Evolutionary conservation across 2,329 filamentous ascomycete species (phyloP).

Genomic region (Phialemoniopsis sp.): DNA sequence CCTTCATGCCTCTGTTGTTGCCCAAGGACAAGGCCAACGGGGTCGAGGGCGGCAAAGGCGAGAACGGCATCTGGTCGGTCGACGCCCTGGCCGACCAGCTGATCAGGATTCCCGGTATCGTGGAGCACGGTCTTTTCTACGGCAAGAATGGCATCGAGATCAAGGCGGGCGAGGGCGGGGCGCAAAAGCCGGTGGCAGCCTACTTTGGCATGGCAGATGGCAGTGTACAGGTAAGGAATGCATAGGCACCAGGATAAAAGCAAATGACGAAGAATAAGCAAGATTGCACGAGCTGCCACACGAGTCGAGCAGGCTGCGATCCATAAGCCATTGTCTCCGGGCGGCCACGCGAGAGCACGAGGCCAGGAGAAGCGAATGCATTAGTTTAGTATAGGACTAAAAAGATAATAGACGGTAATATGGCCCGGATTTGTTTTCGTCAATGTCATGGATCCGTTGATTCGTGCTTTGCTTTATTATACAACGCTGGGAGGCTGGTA

Average conservation of each 20-base stretch:
- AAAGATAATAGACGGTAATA: too few relatives aligned
- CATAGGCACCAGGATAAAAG: not conserved
- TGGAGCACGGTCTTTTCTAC: slow-evolving; percentile 89
- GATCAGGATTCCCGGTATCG: slow-evolving; percentile 78
- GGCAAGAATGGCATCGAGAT: slow-evolving; percentile 74
- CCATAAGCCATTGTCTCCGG: too few relatives aligned
- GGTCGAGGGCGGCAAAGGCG: slow-evolving; percentile 43
- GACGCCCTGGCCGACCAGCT: slow-evolving; percentile 68
- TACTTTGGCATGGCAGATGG: slow-evolving; percentile 92
- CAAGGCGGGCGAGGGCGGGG: slow-evolving; percentile 54
- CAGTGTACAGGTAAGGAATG: slow-evolving; percentile 48
- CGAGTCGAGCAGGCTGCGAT: too few relatives aligned
- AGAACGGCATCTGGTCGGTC: slow-evolving; percentile 75
- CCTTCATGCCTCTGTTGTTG: slow-evolving; percentile 73
- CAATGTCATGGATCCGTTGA: slow-evolving; percentile 2
- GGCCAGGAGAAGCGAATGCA: too few relatives aligned
- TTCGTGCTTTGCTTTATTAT: slow-evolving; percentile 6
- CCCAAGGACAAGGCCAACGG: slow-evolving; percentile 32
- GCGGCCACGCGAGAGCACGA: too few relatives aligned
- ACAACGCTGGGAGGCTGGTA: slow-evolving; percentile 1
- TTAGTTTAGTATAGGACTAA: too few relatives aligned
- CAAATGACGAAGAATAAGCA: not conserved
- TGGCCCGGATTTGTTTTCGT: too few relatives aligned
- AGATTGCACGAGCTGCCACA: too few relatives aligned
- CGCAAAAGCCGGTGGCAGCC: slow-evolving; percentile 86